Evolutionary conservation across 2,329 filamentous ascomycete species (phyloP).

Genomic region (Clonostachys solani): DNA sequence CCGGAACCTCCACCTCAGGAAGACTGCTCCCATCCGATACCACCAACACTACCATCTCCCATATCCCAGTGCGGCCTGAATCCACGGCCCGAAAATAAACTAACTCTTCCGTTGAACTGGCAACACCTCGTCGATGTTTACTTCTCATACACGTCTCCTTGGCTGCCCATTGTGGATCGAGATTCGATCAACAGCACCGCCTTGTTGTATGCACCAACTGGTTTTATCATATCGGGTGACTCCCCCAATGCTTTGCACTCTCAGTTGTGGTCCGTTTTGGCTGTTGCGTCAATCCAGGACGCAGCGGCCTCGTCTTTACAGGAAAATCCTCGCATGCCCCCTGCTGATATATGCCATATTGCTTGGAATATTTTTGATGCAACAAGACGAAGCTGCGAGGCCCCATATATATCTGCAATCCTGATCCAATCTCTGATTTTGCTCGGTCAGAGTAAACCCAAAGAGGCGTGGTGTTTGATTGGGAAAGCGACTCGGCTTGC

Average conservation of each 20-base stretch:
- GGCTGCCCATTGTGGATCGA: constrained; percentile 71
- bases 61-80: neutral
- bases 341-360: constrained; percentile 40
- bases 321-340: neutral
- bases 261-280: constrained; percentile 56
- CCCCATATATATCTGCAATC: constrained; percentile 29
- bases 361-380: constrained; percentile 43
- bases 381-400: constrained; percentile 40
- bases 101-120: constrained; percentile 44
- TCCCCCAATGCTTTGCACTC: constrained; percentile 35
- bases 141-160: constrained; percentile 71
- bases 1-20: neutral
- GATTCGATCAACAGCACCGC: constrained; percentile 51
- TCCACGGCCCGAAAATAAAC: neutral
- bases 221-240: constrained; percentile 16
- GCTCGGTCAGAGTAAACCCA: constrained; percentile 51
- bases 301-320: constrained; percentile 11
- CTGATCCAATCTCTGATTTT: constrained; percentile 59
- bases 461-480: constrained; percentile 59
- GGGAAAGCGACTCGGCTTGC: constrained; percentile 54
- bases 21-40: no score
- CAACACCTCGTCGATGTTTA: constrained; percentile 66
- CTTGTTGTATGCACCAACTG: constrained; percentile 32
- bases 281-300: constrained; percentile 53
- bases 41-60: neutral